A percentile compares a stretch with the other conserved stretches of the same genome.
These are phyloP conservation scores for Silene vulgaris DNA, from an alignment of 179 eudicot genomes.

Conservation along the genomic window DNA sequence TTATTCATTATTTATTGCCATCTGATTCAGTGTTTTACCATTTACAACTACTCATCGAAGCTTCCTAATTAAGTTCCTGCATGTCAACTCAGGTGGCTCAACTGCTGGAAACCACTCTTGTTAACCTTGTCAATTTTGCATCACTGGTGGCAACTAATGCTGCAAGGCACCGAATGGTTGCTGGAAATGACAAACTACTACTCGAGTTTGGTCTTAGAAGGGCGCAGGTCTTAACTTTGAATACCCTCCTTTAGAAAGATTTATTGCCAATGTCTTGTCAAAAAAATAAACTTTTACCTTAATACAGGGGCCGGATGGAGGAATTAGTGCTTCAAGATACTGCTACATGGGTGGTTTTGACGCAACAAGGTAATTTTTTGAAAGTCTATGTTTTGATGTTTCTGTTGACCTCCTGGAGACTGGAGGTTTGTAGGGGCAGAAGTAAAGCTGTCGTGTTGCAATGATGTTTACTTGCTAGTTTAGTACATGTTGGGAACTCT, in stretches of 20 bases:
- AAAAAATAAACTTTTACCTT: background rate
- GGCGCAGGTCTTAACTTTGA: slow-evolving; percentile 61
- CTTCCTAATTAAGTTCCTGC: slow-evolving; percentile 8
- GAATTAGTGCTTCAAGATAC: slow-evolving; percentile 79
- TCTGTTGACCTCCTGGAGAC: background rate
- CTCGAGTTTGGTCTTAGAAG: slow-evolving; percentile 96
- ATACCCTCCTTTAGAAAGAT: background rate
- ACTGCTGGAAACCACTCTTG: slow-evolving; percentile 85
- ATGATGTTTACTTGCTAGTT: background rate
- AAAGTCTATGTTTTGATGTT: background rate
- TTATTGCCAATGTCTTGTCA: background rate
- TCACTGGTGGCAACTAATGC: slow-evolving; percentile 93
- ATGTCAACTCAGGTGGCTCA: slow-evolving; percentile 65
- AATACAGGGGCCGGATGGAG: slow-evolving; percentile 91
- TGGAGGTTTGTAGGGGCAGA: slow-evolving; percentile 7
- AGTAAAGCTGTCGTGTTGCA: slow-evolving; percentile 11
- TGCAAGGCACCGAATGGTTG: slow-evolving; percentile 93
- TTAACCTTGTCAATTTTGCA: slow-evolving; percentile 87
- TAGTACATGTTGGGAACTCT: background rate
- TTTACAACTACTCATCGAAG: background rate
- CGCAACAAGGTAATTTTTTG: slow-evolving; percentile 64
- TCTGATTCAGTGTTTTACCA: background rate
- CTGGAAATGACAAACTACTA: slow-evolving; percentile 75
- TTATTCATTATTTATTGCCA: background rate
- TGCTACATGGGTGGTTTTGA: slow-evolving; percentile 96